These are phyloP conservation scores for Monilinia fructicola DNA, from an alignment of 2,329 filamentous ascomycete genomes.

Conservation along the genomic window DNA sequence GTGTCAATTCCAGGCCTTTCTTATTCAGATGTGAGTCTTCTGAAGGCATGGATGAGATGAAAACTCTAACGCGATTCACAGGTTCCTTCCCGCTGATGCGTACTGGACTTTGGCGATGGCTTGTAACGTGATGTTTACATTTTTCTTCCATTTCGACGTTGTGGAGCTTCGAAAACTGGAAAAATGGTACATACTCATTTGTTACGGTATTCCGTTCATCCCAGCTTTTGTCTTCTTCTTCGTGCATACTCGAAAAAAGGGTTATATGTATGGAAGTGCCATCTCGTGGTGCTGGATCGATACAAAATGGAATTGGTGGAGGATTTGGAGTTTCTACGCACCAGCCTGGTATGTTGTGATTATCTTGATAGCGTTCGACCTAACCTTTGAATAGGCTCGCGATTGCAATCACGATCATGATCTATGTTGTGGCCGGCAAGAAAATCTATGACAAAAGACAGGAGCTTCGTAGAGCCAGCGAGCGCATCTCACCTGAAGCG, in stretches of 20 bases:
- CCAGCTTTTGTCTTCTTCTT: slow-evolving; percentile 69
- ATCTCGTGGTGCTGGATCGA: slow-evolving; percentile 81
- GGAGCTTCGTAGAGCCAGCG: slow-evolving; percentile 40
- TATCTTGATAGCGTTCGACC: slow-evolving; percentile 26
- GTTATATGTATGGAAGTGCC: slow-evolving; percentile 71
- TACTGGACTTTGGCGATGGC: slow-evolving; percentile 82
- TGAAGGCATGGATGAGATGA: slow-evolving; percentile 10
- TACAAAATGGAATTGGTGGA: slow-evolving; percentile 65
- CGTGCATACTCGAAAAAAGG: slow-evolving; percentile 51
- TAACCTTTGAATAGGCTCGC: slow-evolving; percentile 50
- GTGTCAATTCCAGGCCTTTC: slow-evolving; percentile 72
- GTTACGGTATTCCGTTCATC: slow-evolving; percentile 72
- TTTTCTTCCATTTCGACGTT: slow-evolving; percentile 71
- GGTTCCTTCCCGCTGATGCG: slow-evolving; percentile 76
- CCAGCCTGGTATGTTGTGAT: slow-evolving; percentile 55
- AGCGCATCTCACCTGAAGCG: neutral
- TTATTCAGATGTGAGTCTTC: slow-evolving; percentile 73
- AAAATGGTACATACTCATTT: slow-evolving; percentile 65
- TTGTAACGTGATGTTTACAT: slow-evolving; percentile 78
- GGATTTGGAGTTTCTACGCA: slow-evolving; percentile 73
- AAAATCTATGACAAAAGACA: slow-evolving; percentile 67
- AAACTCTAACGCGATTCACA: slow-evolving; percentile 39
- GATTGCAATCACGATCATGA: slow-evolving; percentile 60
- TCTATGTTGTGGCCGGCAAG: slow-evolving; percentile 65
- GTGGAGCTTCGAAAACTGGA: slow-evolving; percentile 65